Base-by-base conservation (phyloP, 2,329 filamentous ascomycete species). In the Diplodia sapinea region DNA sequence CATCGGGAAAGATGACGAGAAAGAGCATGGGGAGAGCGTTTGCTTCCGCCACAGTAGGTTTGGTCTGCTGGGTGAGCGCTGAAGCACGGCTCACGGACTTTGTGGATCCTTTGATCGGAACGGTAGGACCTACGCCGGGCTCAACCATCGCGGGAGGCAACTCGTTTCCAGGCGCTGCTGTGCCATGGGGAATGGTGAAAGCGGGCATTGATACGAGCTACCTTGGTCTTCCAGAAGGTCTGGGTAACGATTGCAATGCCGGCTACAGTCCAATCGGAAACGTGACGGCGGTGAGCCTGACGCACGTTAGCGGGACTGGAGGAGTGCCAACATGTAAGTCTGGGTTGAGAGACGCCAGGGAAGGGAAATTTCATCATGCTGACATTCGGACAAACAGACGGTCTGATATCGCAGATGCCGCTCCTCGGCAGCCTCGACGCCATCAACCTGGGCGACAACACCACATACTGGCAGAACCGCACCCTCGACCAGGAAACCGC, bases 41-140 rank as follows among this genome's bases (percentile, higher is more conserved):
- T 50, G n/a, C 12, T 31, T n/a, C 23, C 2, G 38, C 20, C 36
- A 15, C 50, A 26, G 49, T 49, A 13, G 38, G 20, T 11, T 4
- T 65, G 12, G 5, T 31, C 8, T 40, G 36, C 36, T 43, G 26
- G 33, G 36, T 15, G 3, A 15, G 49, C 11, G 33, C 40, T 13
- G 59, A 38, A 50, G 55, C 55, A 8, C 66, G 68, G 79, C 78
- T 73, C 5, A 56, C 63, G 20, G 61, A 64, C 49, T 64, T 52
- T 9, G 82, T 83, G 9, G 82, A 84, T 67, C 76, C 80, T 1
- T 79, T 84, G 54, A 83, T 84, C 23, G 82, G 82, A 7, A 81
- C 81, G 0, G 81, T 83, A 70, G 82, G 82, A 8, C 79, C 80
- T 0, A 79, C 78, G 40, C 71, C 79, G 4, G 81, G 81, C 3